Percentiles rank a stretch among this genome's conserved stretches.
Conservation (phyloP, 306 rosid species). For the Leucaena leucocephala region DNA sequence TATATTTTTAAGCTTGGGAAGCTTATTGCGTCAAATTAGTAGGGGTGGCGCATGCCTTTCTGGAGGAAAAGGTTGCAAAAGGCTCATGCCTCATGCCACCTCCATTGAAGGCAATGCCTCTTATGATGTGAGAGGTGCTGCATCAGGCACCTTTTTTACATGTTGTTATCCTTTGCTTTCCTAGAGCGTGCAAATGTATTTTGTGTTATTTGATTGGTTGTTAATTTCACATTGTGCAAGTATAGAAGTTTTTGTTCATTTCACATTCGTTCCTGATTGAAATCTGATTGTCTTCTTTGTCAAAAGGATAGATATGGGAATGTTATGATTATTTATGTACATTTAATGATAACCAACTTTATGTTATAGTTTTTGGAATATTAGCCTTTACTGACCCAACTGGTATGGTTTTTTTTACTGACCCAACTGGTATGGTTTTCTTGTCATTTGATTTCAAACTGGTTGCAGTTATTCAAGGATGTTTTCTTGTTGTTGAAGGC, state of each 20-base stretch:
- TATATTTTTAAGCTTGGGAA: neutral
- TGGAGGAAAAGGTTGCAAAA: neutral
- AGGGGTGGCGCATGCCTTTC: neutral
- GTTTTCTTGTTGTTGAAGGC: conserved; percentile 23
- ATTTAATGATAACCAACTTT: conserved; percentile 1
- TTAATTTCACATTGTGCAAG: neutral
- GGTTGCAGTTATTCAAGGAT: conserved; percentile 35
- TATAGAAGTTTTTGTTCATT: neutral
- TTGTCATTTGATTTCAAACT: conserved; percentile 30
- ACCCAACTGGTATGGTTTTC: conserved; percentile 29
- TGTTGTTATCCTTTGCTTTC: conserved; percentile 2
- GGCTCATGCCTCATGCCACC: neutral
- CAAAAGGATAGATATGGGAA: neutral
- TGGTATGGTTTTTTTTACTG: conserved; percentile 29
- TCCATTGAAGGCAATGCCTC: neutral
- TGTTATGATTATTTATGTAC: conserved; percentile 8
- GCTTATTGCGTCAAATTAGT: neutral
- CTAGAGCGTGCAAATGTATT: neutral
- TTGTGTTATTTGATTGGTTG: neutral
- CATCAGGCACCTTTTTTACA: neutral
- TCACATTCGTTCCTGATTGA: conserved; percentile 18
- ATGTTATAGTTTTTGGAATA: conserved; percentile 16
- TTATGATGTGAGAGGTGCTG: neutral
- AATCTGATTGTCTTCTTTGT: neutral
- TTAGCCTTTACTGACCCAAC: conserved; percentile 27